These are phyloP conservation scores for Lactifluus piperatus DNA, from an alignment of 768 basidiomycete species.

Conservation along the genomic window DNA sequence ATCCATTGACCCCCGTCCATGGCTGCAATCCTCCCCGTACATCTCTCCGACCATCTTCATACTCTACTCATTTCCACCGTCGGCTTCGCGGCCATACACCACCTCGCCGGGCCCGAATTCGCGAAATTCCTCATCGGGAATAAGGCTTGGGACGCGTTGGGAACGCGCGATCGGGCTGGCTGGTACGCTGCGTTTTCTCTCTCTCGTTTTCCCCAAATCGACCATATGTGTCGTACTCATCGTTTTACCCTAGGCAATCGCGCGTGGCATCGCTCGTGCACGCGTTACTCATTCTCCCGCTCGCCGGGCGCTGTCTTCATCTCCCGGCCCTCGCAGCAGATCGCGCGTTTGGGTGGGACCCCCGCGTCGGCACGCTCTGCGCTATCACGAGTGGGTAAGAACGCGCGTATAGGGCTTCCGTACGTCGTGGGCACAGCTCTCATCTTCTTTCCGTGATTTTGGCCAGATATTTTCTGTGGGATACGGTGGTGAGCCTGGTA, in stretches of 20 bases:
- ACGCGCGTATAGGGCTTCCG: background rate
- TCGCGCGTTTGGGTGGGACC: conserved; percentile 70
- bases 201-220: background rate
- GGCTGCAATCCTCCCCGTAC: conserved; percentile 21
- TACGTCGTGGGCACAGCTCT: background rate
- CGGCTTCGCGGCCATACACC: conserved; percentile 50
- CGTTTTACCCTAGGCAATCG: conserved; percentile 41
- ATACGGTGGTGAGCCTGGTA: conserved; percentile 57
- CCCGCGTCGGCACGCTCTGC: conserved; percentile 43
- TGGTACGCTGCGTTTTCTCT: conserved; percentile 9
- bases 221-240: too few species aligned
- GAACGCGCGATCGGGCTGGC: background rate
- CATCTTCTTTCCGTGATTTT: background rate
- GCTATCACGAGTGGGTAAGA: conserved; percentile 66
- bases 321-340: conserved; percentile 43
- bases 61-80: conserved; percentile 46
- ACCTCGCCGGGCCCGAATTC: conserved; percentile 44
- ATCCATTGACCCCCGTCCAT: too few species aligned
- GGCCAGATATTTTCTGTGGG: conserved; percentile 76
- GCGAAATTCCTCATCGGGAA: conserved; percentile 34
- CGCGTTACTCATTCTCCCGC: conserved; percentile 55
- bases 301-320: conserved; percentile 47
- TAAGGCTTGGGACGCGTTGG: conserved; percentile 34
- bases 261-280: conserved; percentile 70
- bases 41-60: conserved; percentile 47